A percentile compares a stretch with the other conserved stretches of the same genome.
Evolutionary conservation across 164 flowering plant species (phyloP).

Genomic region (Warburgia ugandensis): DNA sequence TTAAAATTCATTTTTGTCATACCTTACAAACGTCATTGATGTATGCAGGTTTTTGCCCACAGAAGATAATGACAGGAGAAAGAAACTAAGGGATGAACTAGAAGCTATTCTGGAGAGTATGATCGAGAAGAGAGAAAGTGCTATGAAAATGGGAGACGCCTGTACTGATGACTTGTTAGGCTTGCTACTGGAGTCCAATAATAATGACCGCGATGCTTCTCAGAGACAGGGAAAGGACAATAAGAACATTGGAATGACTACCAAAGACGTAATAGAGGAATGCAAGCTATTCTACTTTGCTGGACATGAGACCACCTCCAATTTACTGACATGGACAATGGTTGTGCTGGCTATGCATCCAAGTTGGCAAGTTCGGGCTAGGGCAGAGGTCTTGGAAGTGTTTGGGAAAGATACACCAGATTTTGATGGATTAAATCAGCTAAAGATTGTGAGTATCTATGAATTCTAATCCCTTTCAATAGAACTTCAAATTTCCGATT

Average conservation of each 20-base stretch:
- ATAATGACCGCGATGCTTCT: neutral
- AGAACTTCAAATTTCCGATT: neutral
- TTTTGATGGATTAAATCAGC: slow-evolving; percentile 23
- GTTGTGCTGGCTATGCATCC: slow-evolving; percentile 34
- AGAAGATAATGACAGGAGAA: slow-evolving; percentile 9
- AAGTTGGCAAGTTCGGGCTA: slow-evolving; percentile 42
- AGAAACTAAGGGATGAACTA: slow-evolving; percentile 3
- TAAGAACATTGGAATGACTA: slow-evolving; percentile 21
- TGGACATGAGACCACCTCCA: slow-evolving; percentile 44
- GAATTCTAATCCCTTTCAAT: neutral
- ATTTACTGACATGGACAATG: slow-evolving; percentile 38
- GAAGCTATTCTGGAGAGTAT: slow-evolving; percentile 3
- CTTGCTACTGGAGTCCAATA: slow-evolving; percentile 12
- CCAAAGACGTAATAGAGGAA: slow-evolving; percentile 43
- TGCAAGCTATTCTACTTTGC: slow-evolving; percentile 49
- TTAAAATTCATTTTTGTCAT: neutral
- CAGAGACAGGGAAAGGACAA: neutral
- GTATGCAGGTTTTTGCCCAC: slow-evolving; percentile 16
- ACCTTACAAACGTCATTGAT: neutral
- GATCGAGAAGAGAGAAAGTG: slow-evolving; percentile 12
- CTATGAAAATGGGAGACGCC: slow-evolving; percentile 7
- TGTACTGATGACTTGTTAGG: slow-evolving; percentile 11
- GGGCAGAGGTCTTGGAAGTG: slow-evolving; percentile 34
- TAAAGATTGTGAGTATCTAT: slow-evolving; percentile 30
- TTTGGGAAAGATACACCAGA: slow-evolving; percentile 23